Conservation (phyloP, 2,329 filamentous ascomycete genomes). For the Eurotiales sp. region DNA sequence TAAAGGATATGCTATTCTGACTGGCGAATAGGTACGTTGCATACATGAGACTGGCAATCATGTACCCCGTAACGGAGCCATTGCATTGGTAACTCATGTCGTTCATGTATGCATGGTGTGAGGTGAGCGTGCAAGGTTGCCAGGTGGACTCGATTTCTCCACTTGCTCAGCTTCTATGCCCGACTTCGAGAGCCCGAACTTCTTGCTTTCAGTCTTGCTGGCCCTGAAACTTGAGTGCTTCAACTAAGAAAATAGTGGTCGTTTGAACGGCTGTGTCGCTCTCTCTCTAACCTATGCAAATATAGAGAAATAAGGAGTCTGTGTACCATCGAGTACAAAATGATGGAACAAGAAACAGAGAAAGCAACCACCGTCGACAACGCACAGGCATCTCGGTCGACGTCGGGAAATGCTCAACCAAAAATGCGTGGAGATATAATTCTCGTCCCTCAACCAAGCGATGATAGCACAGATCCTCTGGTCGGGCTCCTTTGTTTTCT, state of each 20-base stretch:
- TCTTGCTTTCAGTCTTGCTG: not conserved
- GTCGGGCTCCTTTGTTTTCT: not conserved
- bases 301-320: not conserved
- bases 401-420: not conserved
- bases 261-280: no score
- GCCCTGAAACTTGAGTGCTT: no score
- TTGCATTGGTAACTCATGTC: not conserved
- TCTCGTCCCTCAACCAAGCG: constrained; percentile 9
- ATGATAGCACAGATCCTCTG: constrained; percentile 10
- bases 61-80: no score
- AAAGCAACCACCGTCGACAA: not conserved
- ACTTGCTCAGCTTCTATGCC: not conserved
- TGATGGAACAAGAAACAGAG: not conserved
- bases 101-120: not conserved
- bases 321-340: not conserved
- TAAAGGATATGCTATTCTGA: not conserved
- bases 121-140: not conserved
- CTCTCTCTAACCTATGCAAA: not conserved
- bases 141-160: not conserved
- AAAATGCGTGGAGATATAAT: constrained; percentile 13
- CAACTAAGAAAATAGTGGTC: no score
- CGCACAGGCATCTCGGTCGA: not conserved
- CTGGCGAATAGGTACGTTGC: not conserved
- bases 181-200: no score
- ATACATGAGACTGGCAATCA: no score